phyloP scores from a whole-genome alignment of 208 protist genomes.

The Herpetomonas tarakana region DNA sequence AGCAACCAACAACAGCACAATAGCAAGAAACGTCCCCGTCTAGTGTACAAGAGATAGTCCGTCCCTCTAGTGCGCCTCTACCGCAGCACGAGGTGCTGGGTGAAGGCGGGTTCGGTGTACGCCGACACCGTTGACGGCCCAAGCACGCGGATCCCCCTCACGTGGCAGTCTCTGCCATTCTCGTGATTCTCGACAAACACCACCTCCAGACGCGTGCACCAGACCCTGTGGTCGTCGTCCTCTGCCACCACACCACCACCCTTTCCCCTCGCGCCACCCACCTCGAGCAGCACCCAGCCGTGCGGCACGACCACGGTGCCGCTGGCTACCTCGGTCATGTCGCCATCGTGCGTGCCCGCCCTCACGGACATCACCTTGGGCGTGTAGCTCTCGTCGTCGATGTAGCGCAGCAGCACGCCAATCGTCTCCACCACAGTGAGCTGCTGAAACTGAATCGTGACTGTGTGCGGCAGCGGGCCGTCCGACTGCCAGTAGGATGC shows the following conservation, averaged over 20 bases:
- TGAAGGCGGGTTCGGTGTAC: slow-evolving; percentile 2
- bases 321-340: slow-evolving; percentile 60
- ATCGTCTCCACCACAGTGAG: slow-evolving; percentile 52
- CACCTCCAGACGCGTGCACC: slow-evolving; percentile 60
- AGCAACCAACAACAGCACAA: no score
- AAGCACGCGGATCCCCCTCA: slow-evolving; percentile 67
- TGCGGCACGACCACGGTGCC: slow-evolving; percentile 34
- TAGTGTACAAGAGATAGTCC: no score
- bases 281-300: slow-evolving; percentile 62
- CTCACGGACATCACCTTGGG: slow-evolving; percentile 59
- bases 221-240: slow-evolving; percentile 34
- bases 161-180: slow-evolving; percentile 80
- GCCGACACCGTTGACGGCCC: slow-evolving; percentile 35
- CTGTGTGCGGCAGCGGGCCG: slow-evolving; percentile 72
- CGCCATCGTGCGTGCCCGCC: slow-evolving; percentile 59
- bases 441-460: slow-evolving; percentile 59
- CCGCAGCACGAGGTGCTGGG: background rate
- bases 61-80: no score
- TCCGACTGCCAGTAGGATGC: slow-evolving; percentile 89
- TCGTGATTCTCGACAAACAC: slow-evolving; percentile 73
- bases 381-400: slow-evolving; percentile 88
- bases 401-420: slow-evolving; percentile 63
- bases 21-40: no score
- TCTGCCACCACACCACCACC: slow-evolving; percentile 12
- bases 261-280: slow-evolving; percentile 12